Conservation (phyloP, 768 basidiomycete genomes). For the Xerocomellus intermedius region DNA sequence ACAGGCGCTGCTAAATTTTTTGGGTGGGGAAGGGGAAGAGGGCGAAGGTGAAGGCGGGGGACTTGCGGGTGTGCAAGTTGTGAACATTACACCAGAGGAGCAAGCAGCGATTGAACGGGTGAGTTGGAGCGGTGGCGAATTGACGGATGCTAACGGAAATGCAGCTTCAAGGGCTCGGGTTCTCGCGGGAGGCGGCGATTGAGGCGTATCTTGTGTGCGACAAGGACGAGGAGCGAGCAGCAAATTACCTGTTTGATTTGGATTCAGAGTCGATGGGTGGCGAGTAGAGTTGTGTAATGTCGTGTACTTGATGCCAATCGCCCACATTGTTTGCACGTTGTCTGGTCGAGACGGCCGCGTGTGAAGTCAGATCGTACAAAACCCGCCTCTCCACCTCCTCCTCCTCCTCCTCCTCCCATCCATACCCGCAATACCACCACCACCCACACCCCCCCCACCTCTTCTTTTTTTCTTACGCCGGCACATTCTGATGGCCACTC, state of each 20-base stretch:
- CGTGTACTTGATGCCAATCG: not conserved
- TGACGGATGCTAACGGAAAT: constrained; percentile 1
- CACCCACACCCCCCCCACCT: too few species aligned
- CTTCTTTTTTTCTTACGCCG: not conserved
- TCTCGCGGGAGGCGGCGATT: constrained; percentile 74
- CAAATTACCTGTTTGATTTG: constrained; percentile 85
- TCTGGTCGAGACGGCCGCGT: constrained; percentile 14
- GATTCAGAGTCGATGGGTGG: constrained; percentile 41
- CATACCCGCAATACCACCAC: constrained; percentile 32
- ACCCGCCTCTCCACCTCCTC: constrained; percentile 16
- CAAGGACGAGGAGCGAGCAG: constrained; percentile 95
- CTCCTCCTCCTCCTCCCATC: constrained; percentile 8
- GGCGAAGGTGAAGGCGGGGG: constrained; percentile 41
- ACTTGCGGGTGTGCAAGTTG: constrained; percentile 37
- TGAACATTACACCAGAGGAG: constrained; percentile 86
- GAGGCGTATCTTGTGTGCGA: constrained; percentile 95
- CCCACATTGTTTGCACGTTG: constrained; percentile 31
- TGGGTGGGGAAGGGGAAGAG: constrained; percentile 47
- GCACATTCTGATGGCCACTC: constrained; percentile 23
- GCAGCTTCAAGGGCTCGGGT: constrained; percentile 86
- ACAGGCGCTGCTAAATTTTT: constrained; percentile 58
- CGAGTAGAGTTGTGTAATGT: not conserved
- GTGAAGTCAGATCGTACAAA: constrained; percentile 32
- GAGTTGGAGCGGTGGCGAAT: constrained; percentile 32
- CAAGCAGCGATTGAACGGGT: constrained; percentile 86